Base-by-base conservation (phyloP, 2,329 filamentous ascomycete species). In the Aurifilum marmelostoma region DNA sequence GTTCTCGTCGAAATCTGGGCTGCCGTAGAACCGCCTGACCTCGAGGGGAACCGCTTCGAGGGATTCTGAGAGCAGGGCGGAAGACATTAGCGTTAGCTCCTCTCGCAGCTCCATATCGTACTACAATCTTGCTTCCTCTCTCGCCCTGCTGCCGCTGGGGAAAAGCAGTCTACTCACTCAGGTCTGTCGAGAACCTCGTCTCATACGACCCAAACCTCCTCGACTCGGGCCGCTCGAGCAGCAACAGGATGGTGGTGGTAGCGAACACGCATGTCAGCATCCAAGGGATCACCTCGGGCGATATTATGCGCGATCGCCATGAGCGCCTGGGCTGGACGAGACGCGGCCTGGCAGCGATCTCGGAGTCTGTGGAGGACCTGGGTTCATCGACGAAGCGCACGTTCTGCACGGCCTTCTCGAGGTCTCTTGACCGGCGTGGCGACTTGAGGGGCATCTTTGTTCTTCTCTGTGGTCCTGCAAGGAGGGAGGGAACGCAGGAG, bases 131-230 rank as follows among this genome's bases (percentile, higher is more conserved):
- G n/a, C n/a, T n/a, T n/a, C n/a, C n/a, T n/a, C n/a, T n/a, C n/a
- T n/a, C n/a, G n/a, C n/a, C n/a, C n/a, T n/a, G n/a, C n/a, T n/a
- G n/a, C n/a, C n/a, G n/a, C n/a, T n/a, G n/a, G n/a, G n/a, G n/a
- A n/a, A n/a, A n/a, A n/a, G n/a, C n/a, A n/a, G n/a, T 47, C 43
- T 21, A 71, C 69, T 59, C 63, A 71, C 69, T 66, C 43, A 71
- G 50, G 24, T 71, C 69, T 37, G 69, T 71, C 5, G 56, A 37
- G n/a, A 71, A 27, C 29, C 47, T 65, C 54, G 63, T 68, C 60
- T 71, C 69, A 34, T 71, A 71, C 4, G 69, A 66, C n/a, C 69
- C 69, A 39, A 69, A 71, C 50, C 66, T 66, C 12, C 64, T 47
- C 18, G 63, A 67, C 1, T 65, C 69, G 41, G 68, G 68, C 2